A percentile compares a stretch with the other conserved stretches of the same genome.
Evolutionary conservation across 306 rosid species (phyloP).

Genomic region (Citrullus mucosospermus): DNA sequence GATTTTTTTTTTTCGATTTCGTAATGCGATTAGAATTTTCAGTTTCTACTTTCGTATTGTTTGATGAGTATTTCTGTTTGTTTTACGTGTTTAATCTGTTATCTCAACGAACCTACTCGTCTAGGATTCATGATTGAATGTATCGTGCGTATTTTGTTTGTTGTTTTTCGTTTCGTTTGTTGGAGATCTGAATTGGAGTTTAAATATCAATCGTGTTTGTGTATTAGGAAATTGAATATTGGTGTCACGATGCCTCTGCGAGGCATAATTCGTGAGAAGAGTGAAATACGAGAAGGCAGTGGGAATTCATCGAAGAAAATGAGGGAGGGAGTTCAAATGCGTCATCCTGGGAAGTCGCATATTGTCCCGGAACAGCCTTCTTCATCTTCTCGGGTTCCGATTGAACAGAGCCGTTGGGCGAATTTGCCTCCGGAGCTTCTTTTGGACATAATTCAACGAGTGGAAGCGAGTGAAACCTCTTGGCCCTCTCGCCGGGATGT

Average conservation of each 20-base stretch:
- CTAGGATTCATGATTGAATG: neutral
- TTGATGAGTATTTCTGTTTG: neutral
- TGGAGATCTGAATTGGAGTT: neutral
- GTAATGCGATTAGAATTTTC: neutral
- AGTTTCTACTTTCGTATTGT: neutral
- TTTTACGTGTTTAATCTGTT: neutral
- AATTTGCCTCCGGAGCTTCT: slow-evolving; percentile 76
- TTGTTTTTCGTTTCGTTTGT: neutral
- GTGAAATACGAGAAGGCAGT: slow-evolving; percentile 44
- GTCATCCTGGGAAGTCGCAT: slow-evolving; percentile 54
- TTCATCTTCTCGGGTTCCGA: neutral
- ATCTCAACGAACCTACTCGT: neutral
- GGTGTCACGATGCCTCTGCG: slow-evolving; percentile 41
- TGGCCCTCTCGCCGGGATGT: slow-evolving; percentile 80
- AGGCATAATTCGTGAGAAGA: slow-evolving; percentile 37
- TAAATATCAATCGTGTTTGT: neutral
- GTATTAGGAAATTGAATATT: slow-evolving; percentile 1
- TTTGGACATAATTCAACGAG: slow-evolving; percentile 68
- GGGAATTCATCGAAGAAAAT: slow-evolving; percentile 41
- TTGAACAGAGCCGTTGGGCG: slow-evolving; percentile 54
- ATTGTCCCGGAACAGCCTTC: slow-evolving; percentile 63
- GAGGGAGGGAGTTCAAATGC: slow-evolving; percentile 22
- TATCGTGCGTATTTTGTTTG: neutral
- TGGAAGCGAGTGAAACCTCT: slow-evolving; percentile 57
- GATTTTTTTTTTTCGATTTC: neutral